A percentile compares a stretch with the other conserved stretches of the same genome.
These are phyloP conservation scores for Pseudogymnoascus sp. DNA, from an alignment of 2,329 filamentous ascomycete genomes.

Conservation along the genomic window DNA sequence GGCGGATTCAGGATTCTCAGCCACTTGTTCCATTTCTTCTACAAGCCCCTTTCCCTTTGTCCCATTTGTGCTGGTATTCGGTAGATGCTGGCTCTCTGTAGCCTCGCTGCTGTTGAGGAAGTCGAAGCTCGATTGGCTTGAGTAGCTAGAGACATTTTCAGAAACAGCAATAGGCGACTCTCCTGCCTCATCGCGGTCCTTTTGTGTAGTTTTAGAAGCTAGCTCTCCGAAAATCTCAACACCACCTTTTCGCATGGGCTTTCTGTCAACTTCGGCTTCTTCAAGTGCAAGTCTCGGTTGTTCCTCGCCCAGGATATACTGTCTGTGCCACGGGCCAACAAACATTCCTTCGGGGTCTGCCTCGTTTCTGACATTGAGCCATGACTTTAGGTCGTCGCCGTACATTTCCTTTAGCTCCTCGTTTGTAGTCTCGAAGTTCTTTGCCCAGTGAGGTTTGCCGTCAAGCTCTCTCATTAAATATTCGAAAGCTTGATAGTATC, in stretches of 20 bases:
- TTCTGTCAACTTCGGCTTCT: constrained; percentile 22
- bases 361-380: constrained; percentile 58
- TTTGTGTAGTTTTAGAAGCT: neutral
- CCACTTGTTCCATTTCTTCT: neutral
- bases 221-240: constrained; percentile 12
- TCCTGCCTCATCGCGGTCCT: neutral
- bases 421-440: constrained; percentile 66
- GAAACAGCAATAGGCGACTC: neutral
- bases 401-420: constrained; percentile 60
- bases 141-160: neutral
- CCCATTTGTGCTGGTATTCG: neutral
- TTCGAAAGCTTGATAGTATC: constrained; percentile 86
- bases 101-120: neutral
- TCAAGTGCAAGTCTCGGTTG: constrained; percentile 20
- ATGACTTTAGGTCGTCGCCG: constrained; percentile 56
- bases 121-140: constrained; percentile 3
- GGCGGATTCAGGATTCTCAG: neutral
- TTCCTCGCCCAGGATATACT: constrained; percentile 45
- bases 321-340: constrained; percentile 80
- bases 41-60: constrained; percentile 1
- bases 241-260: constrained; percentile 20
- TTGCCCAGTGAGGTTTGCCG: constrained; percentile 82
- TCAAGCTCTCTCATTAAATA: constrained; percentile 82
- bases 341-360: constrained; percentile 81
- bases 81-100: neutral